Evolutionary conservation across 352 stramenopile genomes (phyloP).

Genomic region (Peronosclerospora sorghi): DNA sequence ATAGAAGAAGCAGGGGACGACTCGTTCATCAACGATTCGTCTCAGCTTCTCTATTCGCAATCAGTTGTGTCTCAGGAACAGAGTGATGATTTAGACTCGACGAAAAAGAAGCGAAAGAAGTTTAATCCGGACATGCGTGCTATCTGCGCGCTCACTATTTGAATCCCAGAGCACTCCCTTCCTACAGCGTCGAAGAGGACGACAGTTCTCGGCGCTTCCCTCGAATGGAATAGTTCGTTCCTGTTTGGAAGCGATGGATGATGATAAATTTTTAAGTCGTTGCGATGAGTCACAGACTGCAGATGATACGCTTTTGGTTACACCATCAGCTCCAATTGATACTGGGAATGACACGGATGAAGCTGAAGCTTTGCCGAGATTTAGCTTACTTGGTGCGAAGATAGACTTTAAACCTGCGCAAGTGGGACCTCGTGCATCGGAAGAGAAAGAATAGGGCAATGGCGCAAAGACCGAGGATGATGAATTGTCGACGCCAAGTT

Average conservation of each 20-base stretch:
- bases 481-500: conserved; percentile 11
- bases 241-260: conserved; percentile 42
- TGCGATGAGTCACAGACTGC: too few relatives aligned
- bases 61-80: conserved; percentile 21
- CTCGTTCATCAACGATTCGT: conserved; percentile 79
- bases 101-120: conserved; percentile 24
- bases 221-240: conserved; percentile 48
- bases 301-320: neutral
- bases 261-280: neutral
- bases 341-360: conserved; percentile 6
- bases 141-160: conserved; percentile 59
- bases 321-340: neutral
- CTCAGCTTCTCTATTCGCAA: conserved; percentile 69
- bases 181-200: conserved; percentile 22
- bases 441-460: conserved; percentile 1
- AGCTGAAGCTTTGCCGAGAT: conserved; percentile 16
- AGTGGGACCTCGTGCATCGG: neutral
- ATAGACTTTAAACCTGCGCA: conserved; percentile 5
- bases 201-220: conserved; percentile 30
- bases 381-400: conserved; percentile 12
- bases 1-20: conserved; percentile 37
- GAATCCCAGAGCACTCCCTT: conserved; percentile 39
- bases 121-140: conserved; percentile 50
- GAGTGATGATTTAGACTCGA: conserved; percentile 2
- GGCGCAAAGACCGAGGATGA: neutral